These are phyloP conservation scores for Neoboletus brunneissimus DNA, from an alignment of 768 basidiomycete genomes.

Conservation along the genomic window DNA sequence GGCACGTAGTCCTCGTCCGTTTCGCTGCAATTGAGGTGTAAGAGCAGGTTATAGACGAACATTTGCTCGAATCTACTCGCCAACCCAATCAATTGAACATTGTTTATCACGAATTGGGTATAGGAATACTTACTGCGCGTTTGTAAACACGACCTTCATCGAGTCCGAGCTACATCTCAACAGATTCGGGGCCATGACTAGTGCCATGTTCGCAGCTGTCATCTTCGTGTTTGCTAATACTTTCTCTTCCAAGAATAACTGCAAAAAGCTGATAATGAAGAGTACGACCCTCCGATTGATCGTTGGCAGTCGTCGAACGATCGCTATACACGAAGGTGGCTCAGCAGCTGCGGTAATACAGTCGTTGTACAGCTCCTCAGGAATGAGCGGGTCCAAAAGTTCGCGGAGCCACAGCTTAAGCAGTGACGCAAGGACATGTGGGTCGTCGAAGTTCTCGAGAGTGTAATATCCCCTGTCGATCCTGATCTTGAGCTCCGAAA, in stretches of 20 bases:
- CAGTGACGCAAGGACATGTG: constrained; percentile 84
- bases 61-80: constrained; percentile 73
- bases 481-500: constrained; percentile 83
- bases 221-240: constrained; percentile 78
- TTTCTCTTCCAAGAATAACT: constrained; percentile 80
- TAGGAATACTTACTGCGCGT: constrained; percentile 72
- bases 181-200: constrained; percentile 92
- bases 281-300: constrained; percentile 84
- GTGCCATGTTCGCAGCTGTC: constrained; percentile 83
- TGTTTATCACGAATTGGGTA: constrained; percentile 1
- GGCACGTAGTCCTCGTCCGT: constrained; percentile 80
- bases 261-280: constrained; percentile 88
- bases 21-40: constrained; percentile 72
- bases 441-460: constrained; percentile 85
- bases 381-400: constrained; percentile 87
- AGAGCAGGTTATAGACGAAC: constrained; percentile 81
- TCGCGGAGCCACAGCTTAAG: constrained; percentile 94
- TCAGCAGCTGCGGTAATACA: constrained; percentile 71
- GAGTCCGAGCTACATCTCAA: constrained; percentile 83
- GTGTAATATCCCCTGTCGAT: constrained; percentile 92
- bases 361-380: constrained; percentile 88
- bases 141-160: constrained; percentile 88
- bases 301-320: constrained; percentile 76
- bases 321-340: constrained; percentile 64
- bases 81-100: constrained; percentile 6